Evolutionary conservation across 257 asterid species (phyloP), one percentile per base, ranked within the genome.

Genomic region (Leptodermis oblonga): DNA sequence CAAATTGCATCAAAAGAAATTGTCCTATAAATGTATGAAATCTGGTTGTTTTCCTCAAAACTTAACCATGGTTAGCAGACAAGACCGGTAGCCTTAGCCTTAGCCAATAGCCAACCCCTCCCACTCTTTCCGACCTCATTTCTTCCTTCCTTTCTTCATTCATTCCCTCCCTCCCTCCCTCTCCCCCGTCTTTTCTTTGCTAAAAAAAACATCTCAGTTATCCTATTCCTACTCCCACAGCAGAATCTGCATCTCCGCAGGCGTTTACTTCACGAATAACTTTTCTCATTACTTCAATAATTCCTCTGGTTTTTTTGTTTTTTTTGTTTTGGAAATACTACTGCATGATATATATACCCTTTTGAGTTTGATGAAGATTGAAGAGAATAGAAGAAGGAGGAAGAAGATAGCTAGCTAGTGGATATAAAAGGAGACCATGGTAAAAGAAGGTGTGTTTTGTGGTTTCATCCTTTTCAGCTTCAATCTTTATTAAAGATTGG

Each of bases 1-100:
- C 14, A 31, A 25, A 30, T 30, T 11, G 17, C 37, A 52, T 20
- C 59, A 52, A 52, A 52, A 52, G 31, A 22, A 26, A 52, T n/a
- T 52, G 59, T n/a, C n/a, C n/a, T n/a, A n/a, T n/a, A n/a, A n/a
- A n/a, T n/a, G 23, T 52, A 17, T 52, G 30, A 71, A 60, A 45
- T 31, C 56, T 48, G 70, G 42, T 39, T 26, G 28, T 36, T 23
- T 28, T 22, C 54, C 30, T 42, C n/a, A 25, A 0, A 58, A 59
- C 68, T 74, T 77, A 81, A 79, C 82, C 83, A 77, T 65, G 79
- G 81, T 80, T 77, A 73, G 70, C 55, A 20, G 69, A 68, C 48
- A 41, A 65, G 55, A 34, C 5, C 26, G 65, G 75, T 70, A 77
- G 80, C 73, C 79, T 73, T 62, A 68, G 80, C 74, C 67, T 41